These are phyloP conservation scores for Hemileia vastatrix DNA, from an alignment of 1,284 basidiomycete genomes.

Conservation along the genomic window DNA sequence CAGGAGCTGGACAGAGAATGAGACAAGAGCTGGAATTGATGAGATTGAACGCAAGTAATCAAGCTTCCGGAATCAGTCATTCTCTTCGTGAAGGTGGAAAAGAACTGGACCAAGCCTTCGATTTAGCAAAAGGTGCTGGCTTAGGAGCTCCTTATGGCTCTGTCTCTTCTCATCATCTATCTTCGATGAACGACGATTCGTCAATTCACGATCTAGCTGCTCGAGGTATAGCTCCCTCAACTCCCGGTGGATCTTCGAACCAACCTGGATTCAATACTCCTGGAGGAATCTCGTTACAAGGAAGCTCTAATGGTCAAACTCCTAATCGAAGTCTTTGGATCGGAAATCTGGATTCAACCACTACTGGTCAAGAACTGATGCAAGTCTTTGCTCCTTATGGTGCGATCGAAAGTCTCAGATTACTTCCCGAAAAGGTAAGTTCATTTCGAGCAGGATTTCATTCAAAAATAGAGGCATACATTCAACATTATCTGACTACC, in stretches of 20 bases:
- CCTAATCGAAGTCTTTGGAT: conserved; percentile 35
- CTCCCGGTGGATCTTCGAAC: neutral
- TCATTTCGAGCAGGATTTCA: neutral
- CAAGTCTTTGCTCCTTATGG: conserved; percentile 36
- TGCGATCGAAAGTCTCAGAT: conserved; percentile 34
- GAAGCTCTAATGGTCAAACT: conserved; percentile 13
- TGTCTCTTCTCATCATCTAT: neutral
- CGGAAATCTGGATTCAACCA: conserved; percentile 30
- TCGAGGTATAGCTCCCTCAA: neutral
- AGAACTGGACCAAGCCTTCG: neutral
- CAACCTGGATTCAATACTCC: neutral
- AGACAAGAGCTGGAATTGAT: conserved; percentile 31
- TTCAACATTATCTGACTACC: neutral
- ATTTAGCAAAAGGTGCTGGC: neutral
- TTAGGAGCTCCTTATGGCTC: neutral
- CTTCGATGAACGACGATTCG: neutral
- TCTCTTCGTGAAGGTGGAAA: neutral
- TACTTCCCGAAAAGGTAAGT: conserved; percentile 33
- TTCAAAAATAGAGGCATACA: neutral
- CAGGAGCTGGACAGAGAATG: conserved; percentile 33
- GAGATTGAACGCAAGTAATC: neutral
- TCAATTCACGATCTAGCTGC: neutral
- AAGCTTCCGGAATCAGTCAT: neutral
- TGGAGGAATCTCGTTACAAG: neutral
- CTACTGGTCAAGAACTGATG: conserved; percentile 35